phyloP scores from a whole-genome alignment of 106 monocot species.

The Dendrobium chrysotoxum region DNA sequence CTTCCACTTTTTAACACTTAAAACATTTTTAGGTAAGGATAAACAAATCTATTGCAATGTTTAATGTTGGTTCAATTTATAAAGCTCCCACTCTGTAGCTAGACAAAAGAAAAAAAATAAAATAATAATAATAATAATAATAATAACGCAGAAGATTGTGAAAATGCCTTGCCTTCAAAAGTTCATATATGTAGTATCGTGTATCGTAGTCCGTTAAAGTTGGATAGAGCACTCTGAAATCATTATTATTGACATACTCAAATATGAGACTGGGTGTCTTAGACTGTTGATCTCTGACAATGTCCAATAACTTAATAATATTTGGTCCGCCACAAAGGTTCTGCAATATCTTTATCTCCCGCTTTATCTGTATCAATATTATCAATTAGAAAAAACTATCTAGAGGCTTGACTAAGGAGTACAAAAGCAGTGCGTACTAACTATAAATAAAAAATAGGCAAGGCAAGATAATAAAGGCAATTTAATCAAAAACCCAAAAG shows the following conservation, averaged over 20 bases:
- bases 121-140: background rate
- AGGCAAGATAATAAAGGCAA: background rate
- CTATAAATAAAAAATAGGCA: background rate
- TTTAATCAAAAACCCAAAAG: background rate
- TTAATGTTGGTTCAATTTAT: background rate
- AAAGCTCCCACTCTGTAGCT: background rate
- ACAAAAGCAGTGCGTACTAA: background rate
- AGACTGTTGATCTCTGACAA: conserved; percentile 89
- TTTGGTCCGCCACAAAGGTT: conserved; percentile 92
- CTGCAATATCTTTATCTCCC: conserved; percentile 94
- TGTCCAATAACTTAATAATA: conserved; percentile 80
- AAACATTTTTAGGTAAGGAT: background rate
- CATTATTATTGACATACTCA: conserved; percentile 89
- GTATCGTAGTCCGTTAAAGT: conserved; percentile 76
- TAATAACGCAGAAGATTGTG: background rate
- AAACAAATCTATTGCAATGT: background rate
- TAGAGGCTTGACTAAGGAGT: background rate
- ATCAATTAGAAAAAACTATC: conserved; percentile 3
- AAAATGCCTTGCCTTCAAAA: conserved; percentile 61
- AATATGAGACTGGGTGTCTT: conserved; percentile 94
- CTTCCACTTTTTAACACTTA: background rate
- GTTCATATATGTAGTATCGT: conserved; percentile 83
- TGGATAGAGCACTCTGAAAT: conserved; percentile 90
- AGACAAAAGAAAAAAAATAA: background rate
- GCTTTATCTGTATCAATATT: conserved; percentile 65